A percentile compares a stretch with the other conserved stretches of the same genome.
phyloP scores from a whole-genome alignment of 2,329 filamentous ascomycete species.

The Fusarium staphyleae region DNA sequence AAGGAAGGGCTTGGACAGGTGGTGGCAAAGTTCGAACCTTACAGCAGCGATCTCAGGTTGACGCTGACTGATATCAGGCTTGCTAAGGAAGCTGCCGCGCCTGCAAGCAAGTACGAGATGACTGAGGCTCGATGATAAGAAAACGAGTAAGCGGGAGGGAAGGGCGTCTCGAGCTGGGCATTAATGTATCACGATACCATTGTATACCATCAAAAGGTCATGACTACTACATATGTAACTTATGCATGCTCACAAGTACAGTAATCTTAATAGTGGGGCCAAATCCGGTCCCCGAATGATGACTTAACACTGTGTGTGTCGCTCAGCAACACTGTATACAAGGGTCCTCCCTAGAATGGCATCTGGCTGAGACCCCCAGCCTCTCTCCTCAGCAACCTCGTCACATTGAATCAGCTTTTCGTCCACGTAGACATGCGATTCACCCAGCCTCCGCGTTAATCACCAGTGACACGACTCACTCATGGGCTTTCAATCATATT shows the following conservation, averaged over 20 bases:
- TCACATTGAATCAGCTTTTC: slow-evolving; percentile 26
- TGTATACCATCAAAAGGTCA: slow-evolving; percentile 17
- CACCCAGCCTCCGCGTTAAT: slow-evolving; percentile 33
- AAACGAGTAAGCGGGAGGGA: neutral
- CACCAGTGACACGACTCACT: slow-evolving; percentile 27
- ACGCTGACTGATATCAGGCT: slow-evolving; percentile 73
- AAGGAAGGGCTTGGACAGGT: slow-evolving; percentile 71
- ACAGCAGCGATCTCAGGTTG: slow-evolving; percentile 73
- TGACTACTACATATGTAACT: too few relatives aligned
- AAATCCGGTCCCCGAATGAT: neutral
- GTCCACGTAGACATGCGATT: slow-evolving; percentile 27
- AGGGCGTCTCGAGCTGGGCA: slow-evolving; percentile 23
- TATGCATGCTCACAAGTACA: slow-evolving; percentile 1
- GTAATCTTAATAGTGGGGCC: slow-evolving; percentile 3
- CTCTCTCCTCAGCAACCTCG: slow-evolving; percentile 18
- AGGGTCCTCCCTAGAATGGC: slow-evolving; percentile 18
- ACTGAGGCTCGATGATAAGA: slow-evolving; percentile 42
- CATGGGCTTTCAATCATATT: slow-evolving; percentile 30
- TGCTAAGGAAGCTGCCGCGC: slow-evolving; percentile 70
- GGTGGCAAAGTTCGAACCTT: slow-evolving; percentile 75
- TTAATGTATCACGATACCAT: slow-evolving; percentile 43
- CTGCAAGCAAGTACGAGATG: slow-evolving; percentile 42
- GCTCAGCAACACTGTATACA: neutral
- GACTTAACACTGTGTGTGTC: slow-evolving; percentile 2
- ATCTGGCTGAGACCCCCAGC: slow-evolving; percentile 18